Evolutionary conservation across 306 rosid species (phyloP), one percentile per base, ranked within the genome.

Genomic region (Prunus armeniaca): DNA sequence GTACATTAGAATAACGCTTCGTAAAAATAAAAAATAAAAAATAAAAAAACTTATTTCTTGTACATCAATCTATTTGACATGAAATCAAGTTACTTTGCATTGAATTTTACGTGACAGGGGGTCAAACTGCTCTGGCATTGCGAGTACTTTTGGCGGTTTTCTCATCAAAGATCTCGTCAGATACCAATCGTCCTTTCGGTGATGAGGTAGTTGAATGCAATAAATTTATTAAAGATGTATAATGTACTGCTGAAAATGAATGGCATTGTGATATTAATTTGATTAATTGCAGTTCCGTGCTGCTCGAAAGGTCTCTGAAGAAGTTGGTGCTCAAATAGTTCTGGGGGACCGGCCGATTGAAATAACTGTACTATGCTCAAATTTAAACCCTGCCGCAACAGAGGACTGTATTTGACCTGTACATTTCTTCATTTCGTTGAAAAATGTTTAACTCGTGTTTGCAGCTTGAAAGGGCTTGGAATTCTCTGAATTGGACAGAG

Each of bases 391-490:
- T 19, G 67, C 65, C 20, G n/a, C 9, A 49, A 18, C 45, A 49
- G 20, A 77, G 69, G 50, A 72, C 56, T 58, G 20, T 57, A 41
- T 43, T 10, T 9, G 25, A 45, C 9, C 20, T 78, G 50, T 18
- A 27, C 60, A 17, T 49, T 69, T 24, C 60, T 17, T 28, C 25
- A 12, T 3, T 51, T 55, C 0, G 20, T 61, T 12, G 47, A 34
- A 34, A 34, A 34, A 34, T 34, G 43, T 6, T 34, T 60, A n/a
- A 20, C 12, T 47, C 54, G 47, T 58, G 75, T 60, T 71, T 82
- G 87, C 84, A 95, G 97, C 99, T 95, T 75, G 96, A 89, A 86
- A 87, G 97, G 82, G 97, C 93, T 62, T 95, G 99, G 97, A 80
- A 86, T 65, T 87, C 96, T 80, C 80, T 92, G 88, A 87, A 72